Evolutionary conservation across 75 land plant species (phyloP).

Genomic region (Picea glauca): DNA sequence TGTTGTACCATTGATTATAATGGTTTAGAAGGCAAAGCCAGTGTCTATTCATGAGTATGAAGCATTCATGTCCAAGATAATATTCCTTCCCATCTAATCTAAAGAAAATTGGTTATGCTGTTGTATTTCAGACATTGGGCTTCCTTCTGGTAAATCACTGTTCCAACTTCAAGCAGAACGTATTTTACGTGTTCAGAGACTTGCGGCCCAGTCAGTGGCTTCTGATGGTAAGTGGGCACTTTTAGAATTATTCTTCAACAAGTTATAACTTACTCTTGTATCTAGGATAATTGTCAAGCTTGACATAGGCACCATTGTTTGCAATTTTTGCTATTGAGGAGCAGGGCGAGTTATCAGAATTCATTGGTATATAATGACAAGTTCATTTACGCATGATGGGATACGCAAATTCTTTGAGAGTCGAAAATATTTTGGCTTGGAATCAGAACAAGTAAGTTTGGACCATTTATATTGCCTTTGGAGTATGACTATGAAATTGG

Average conservation of each 20-base stretch:
- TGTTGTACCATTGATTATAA: neutral
- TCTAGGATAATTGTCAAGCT: neutral
- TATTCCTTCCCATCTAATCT: neutral
- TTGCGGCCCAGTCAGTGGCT: conserved; percentile 58
- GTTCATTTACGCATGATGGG: conserved; percentile 79
- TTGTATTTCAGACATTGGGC: conserved; percentile 65
- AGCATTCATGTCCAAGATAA: neutral
- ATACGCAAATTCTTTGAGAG: conserved; percentile 76
- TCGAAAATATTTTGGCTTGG: conserved; percentile 81
- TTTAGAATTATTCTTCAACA: neutral
- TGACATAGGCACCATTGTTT: neutral
- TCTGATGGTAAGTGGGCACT: conserved; percentile 38
- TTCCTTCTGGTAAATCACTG: conserved; percentile 87
- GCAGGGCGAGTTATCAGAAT: conserved; percentile 38
- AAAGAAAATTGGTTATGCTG: neutral
- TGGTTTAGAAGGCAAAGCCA: neutral
- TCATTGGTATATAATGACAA: conserved; percentile 95
- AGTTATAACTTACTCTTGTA: neutral
- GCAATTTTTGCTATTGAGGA: conserved; percentile 16
- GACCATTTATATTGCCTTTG: neutral
- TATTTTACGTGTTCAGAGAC: conserved; percentile 64
- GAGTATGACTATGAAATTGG: neutral
- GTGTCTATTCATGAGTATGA: neutral
- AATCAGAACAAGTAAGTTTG: conserved; percentile 62
- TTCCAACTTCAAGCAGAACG: conserved; percentile 95